Evolutionary conservation across 257 asterid species (phyloP).

Genomic region (Forsythia suspensa): DNA sequence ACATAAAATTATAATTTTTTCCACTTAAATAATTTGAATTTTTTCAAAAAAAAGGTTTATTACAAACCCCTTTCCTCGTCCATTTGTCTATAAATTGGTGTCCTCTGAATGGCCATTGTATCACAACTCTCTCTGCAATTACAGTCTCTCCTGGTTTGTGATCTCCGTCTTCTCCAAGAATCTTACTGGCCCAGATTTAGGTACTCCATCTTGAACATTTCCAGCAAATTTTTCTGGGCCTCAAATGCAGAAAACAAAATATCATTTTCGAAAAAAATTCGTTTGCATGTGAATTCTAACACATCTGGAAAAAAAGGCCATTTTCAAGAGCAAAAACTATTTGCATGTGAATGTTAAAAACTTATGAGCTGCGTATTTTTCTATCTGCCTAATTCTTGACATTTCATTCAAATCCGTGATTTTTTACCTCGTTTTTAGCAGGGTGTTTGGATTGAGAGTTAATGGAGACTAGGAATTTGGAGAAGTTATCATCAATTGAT

Average conservation of each 20-base stretch:
- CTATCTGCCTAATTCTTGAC: background rate
- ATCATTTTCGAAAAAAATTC: background rate
- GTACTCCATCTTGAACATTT: background rate
- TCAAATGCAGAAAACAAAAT: background rate
- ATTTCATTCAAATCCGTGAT: constrained; percentile 8
- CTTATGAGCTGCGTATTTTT: too few relatives aligned
- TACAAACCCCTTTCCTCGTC: background rate
- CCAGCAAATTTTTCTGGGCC: background rate
- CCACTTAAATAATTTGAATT: too few relatives aligned
- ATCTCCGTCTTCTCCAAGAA: background rate
- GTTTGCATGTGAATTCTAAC: constrained; percentile 14
- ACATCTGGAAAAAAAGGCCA: background rate
- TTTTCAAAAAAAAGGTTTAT: background rate
- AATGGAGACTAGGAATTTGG: constrained; percentile 27
- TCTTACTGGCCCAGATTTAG: background rate
- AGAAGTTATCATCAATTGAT: constrained; percentile 48
- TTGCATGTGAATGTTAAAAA: background rate
- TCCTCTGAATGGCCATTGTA: background rate
- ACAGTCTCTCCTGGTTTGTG: background rate
- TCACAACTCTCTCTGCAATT: background rate
- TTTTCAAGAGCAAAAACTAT: background rate
- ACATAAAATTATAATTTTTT: too few relatives aligned
- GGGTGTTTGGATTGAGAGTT: constrained; percentile 7
- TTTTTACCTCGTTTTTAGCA: constrained; percentile 1
- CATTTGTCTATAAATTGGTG: background rate